Percentiles rank a stretch among this genome's conserved stretches.
Evolutionary conservation across 345 rosid species (phyloP).

Genomic region (Melaleuca alternifolia): DNA sequence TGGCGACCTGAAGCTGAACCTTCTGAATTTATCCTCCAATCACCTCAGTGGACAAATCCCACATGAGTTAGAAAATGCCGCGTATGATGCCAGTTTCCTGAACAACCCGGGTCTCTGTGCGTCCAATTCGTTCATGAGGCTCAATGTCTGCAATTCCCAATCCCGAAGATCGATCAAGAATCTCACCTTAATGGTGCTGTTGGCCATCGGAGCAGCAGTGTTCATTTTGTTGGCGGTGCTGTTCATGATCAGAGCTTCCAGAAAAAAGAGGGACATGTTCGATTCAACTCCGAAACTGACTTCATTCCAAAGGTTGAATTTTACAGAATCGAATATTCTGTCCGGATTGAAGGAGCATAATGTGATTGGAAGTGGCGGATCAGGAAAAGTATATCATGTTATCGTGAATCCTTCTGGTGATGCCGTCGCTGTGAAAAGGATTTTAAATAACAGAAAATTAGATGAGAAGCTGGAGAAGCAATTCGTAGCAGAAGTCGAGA

Average conservation of each 20-base stretch:
- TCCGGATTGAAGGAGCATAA: constrained; percentile 32
- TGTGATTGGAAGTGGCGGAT: constrained; percentile 56
- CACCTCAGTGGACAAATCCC: constrained; percentile 38
- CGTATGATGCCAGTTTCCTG: constrained; percentile 26
- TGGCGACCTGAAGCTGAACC: constrained; percentile 6
- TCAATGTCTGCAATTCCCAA: constrained; percentile 15
- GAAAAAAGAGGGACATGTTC: constrained; percentile 4
- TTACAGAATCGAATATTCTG: constrained; percentile 27
- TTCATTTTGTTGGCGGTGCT: constrained; percentile 3
- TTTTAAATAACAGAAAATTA: constrained; percentile 19
- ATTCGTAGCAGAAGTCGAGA: constrained; percentile 41
- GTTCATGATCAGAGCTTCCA: constrained; percentile 3
- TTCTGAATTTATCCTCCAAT: constrained; percentile 51
- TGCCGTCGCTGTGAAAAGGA: constrained; percentile 41
- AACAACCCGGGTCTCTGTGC: constrained; percentile 42
- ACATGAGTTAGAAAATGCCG: constrained; percentile 18
- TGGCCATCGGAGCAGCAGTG: background rate
- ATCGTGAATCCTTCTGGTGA: constrained; percentile 5
- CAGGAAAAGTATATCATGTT: constrained; percentile 47
- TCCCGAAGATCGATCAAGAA: constrained; percentile 1
- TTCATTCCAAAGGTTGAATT: constrained; percentile 36
- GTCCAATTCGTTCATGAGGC: constrained; percentile 1
- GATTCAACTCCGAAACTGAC: constrained; percentile 26
- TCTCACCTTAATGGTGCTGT: constrained; percentile 10
- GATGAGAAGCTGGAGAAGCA: constrained; percentile 34